Percentiles rank a stretch among this genome's conserved stretches.
Conservation (phyloP, 129 eudicot genomes). For the Flaveria sonorensis region DNA sequence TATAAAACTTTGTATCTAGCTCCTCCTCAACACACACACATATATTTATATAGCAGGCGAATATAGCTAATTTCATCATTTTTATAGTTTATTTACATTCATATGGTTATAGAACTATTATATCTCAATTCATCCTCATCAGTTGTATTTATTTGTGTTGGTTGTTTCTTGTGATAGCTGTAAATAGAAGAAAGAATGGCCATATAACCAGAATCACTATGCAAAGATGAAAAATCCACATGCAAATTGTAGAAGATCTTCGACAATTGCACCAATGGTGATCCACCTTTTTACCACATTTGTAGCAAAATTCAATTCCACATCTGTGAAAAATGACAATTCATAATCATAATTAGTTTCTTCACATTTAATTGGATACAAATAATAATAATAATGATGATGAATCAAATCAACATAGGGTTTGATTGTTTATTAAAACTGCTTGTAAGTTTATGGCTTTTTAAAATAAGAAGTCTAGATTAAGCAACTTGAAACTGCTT, state of each 20-base stretch:
- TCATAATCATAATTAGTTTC: background rate
- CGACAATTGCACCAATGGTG: constrained; percentile 51
- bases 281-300: constrained; percentile 48
- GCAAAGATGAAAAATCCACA: constrained; percentile 41
- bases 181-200: constrained; percentile 39
- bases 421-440: background rate
- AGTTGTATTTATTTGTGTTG: constrained; percentile 29
- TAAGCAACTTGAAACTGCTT: background rate
- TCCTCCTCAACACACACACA: constrained; percentile 18
- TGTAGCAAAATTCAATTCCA: constrained; percentile 57
- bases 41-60: constrained; percentile 6
- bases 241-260: constrained; percentile 41
- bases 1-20: constrained; percentile 24
- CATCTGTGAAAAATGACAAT: constrained; percentile 47
- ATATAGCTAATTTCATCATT: constrained; percentile 20
- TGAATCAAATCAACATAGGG: constrained; percentile 2
- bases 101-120: constrained; percentile 18
- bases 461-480: background rate
- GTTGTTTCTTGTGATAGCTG: constrained; percentile 26
- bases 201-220: constrained; percentile 38
- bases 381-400: background rate
- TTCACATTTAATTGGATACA: background rate
- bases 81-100: constrained; percentile 30
- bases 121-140: constrained; percentile 19
- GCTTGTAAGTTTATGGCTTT: background rate